A percentile compares a stretch with the other conserved stretches of the same genome.
Evolutionary conservation across 2,329 filamentous ascomycete species (phyloP).

Genomic region (Trichoderma guizhouense): DNA sequence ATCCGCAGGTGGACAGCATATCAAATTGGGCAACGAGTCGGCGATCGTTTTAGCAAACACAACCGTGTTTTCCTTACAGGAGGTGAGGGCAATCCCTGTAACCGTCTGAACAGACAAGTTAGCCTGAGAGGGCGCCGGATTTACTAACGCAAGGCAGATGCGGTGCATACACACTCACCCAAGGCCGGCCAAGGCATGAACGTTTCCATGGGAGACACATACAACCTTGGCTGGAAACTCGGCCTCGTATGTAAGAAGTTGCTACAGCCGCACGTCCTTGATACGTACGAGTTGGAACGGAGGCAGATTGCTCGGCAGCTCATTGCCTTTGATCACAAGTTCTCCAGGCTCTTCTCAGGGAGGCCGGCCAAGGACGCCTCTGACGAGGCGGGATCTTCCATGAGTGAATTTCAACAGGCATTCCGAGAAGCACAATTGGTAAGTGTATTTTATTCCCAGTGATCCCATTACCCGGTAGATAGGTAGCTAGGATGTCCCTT

Average conservation of each 20-base stretch:
- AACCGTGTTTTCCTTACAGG: slow-evolving; percentile 67
- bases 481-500: not conserved
- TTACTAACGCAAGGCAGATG: slow-evolving; percentile 39
- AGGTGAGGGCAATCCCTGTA: slow-evolving; percentile 36
- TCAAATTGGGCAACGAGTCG: slow-evolving; percentile 64
- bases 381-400: slow-evolving; percentile 58
- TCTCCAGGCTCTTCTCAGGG: slow-evolving; percentile 54
- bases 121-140: not conserved
- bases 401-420: slow-evolving; percentile 60
- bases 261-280: slow-evolving; percentile 40
- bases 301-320: slow-evolving; percentile 61
- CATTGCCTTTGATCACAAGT: slow-evolving; percentile 60
- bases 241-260: slow-evolving; percentile 44
- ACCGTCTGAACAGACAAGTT: slow-evolving; percentile 41
- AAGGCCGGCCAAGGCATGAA: slow-evolving; percentile 73
- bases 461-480: not conserved
- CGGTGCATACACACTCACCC: slow-evolving; percentile 51
- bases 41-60: slow-evolving; percentile 51
- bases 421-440: slow-evolving; percentile 51
- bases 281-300: slow-evolving; percentile 51
- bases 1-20: slow-evolving; percentile 35
- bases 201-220: slow-evolving; percentile 62
- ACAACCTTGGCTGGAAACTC: slow-evolving; percentile 56
- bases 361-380: slow-evolving; percentile 57
- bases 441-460: not conserved